Conservation (phyloP, 192 early-diverging fungal species). For the Pecoramyces ruminantium region DNA sequence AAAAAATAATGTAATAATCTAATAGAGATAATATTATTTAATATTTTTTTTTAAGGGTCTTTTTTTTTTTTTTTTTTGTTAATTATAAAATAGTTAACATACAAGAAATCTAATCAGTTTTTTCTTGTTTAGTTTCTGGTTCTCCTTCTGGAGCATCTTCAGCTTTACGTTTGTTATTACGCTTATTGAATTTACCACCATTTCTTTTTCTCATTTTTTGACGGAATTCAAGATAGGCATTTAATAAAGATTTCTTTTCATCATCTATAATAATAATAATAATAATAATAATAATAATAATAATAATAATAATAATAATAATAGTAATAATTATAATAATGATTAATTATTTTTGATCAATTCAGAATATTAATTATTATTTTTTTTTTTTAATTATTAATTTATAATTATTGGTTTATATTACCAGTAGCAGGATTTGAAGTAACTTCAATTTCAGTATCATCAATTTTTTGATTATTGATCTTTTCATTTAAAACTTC, state of each 20-base stretch:
- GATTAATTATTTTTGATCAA: too few relatives aligned
- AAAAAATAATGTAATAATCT: too few relatives aligned
- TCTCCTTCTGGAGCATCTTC: neutral
- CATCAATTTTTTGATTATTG: neutral
- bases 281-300: too few relatives aligned
- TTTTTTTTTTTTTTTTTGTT: too few relatives aligned
- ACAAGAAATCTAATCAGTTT: neutral
- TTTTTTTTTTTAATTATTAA: too few relatives aligned
- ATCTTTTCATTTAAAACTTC: neutral
- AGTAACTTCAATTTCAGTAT: neutral
- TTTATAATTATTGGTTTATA: too few relatives aligned
- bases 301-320: too few relatives aligned
- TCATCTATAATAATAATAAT: neutral
- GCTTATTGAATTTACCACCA: neutral
- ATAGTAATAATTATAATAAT: too few relatives aligned
- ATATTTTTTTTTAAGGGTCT: too few relatives aligned
- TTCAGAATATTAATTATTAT: too few relatives aligned
- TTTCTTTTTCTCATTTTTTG: neutral
- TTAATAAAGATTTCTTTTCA: neutral
- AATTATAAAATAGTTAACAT: too few relatives aligned
- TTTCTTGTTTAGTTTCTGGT: neutral
- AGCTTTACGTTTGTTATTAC: neutral
- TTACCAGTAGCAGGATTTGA: neutral
- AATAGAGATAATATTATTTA: too few relatives aligned
- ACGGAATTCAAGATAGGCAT: neutral